phyloP scores from a whole-genome alignment of 73 alveolate genomes.

The Effrenium voratum region DNA sequence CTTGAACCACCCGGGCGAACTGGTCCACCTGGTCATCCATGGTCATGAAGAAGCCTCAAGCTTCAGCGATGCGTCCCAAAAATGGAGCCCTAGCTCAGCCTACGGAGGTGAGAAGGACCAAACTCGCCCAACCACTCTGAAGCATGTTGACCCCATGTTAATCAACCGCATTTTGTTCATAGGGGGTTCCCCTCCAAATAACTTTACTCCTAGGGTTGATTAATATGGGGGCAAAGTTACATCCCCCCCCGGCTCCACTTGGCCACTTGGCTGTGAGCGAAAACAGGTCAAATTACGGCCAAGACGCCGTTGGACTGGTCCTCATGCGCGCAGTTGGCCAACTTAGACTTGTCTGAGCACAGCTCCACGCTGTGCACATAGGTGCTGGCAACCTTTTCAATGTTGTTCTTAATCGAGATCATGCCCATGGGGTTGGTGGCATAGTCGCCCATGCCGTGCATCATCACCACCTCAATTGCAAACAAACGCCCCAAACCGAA shows the following conservation, averaged over 20 bases:
- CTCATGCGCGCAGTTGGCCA: conserved; percentile 28
- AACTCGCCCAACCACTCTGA: too few species aligned
- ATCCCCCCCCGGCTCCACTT: too few species aligned
- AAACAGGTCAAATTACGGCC: too few species aligned
- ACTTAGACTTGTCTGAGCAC: conserved; percentile 82
- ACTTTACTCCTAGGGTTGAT: too few species aligned
- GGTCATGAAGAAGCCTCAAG: conserved; percentile 91
- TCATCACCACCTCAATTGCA: conserved; percentile 24
- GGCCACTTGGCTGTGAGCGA: too few species aligned
- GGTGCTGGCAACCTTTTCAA: conserved; percentile 71
- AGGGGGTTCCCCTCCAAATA: too few species aligned
- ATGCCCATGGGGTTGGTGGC: conserved; percentile 93
- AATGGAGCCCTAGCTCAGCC: too few species aligned
- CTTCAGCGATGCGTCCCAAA: too few species aligned
- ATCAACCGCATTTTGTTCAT: too few species aligned
- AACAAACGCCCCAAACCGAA: background rate
- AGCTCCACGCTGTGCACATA: conserved; percentile 94
- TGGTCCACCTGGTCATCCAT: conserved; percentile 90
- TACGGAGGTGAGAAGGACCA: too few species aligned
- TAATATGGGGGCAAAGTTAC: too few species aligned
- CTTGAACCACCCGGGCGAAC: conserved; percentile 88
- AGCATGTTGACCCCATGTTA: too few species aligned
- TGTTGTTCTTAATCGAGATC: conserved; percentile 77
- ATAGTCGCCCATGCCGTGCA: conserved; percentile 94
- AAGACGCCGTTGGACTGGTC: conserved; percentile 90